Percentiles rank a stretch among this genome's conserved stretches.
Evolutionary conservation across 2,329 filamentous ascomycete genomes (phyloP).

Genomic region (Botrytis fabae): DNA sequence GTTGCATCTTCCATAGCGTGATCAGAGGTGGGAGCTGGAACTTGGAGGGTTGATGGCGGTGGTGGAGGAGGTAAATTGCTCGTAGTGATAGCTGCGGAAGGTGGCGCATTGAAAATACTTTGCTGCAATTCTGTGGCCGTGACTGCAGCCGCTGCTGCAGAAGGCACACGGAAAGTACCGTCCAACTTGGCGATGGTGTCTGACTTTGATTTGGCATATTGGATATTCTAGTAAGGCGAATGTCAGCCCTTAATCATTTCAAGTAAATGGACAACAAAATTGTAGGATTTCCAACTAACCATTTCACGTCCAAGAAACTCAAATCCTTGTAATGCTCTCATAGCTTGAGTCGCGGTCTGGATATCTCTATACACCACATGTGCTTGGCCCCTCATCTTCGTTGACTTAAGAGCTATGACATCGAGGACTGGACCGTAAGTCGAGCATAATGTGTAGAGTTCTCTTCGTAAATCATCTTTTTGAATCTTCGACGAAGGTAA

Average conservation of each 20-base stretch:
- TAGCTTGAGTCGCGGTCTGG: constrained; percentile 88
- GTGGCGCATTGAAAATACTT: constrained; percentile 74
- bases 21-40: constrained; percentile 48
- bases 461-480: constrained; percentile 82
- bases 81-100: constrained; percentile 47
- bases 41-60: constrained; percentile 47
- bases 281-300: constrained; percentile 54
- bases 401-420: constrained; percentile 83
- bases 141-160: constrained; percentile 54
- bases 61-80: constrained; percentile 44
- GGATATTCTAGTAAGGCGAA: constrained; percentile 65
- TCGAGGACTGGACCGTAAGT: constrained; percentile 93
- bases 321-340: constrained; percentile 84
- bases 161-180: constrained; percentile 78
- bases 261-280: background rate
- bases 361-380: constrained; percentile 89
- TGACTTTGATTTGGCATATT: constrained; percentile 88
- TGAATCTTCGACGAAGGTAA: constrained; percentile 83
- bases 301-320: constrained; percentile 82
- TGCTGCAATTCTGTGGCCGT: constrained; percentile 74
- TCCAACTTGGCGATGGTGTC: constrained; percentile 88
- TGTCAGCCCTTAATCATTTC: background rate
- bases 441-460: constrained; percentile 89
- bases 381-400: constrained; percentile 93
- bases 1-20: constrained; percentile 52